Evolutionary conservation across 23 red algal genomes (phyloP).

Genomic region (Gracilaria caudata): DNA sequence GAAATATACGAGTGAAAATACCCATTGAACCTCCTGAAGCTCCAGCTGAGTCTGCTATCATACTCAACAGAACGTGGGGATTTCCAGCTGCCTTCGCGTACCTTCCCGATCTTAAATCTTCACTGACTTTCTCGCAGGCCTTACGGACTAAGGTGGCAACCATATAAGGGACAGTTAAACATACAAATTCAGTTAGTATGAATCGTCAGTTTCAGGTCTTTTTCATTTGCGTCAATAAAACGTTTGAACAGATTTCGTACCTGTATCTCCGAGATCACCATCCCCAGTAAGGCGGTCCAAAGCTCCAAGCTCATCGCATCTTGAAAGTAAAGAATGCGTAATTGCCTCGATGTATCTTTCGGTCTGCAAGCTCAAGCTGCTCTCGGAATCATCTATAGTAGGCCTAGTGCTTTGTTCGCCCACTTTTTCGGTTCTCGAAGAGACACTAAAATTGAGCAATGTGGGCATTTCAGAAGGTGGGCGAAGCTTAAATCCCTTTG

Average conservation of each 20-base stretch:
- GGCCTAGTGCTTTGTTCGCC: not conserved
- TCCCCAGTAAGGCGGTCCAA: constrained; percentile 56
- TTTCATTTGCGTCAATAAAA: not conserved
- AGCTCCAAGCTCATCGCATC: constrained; percentile 21
- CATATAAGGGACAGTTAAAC: not conserved
- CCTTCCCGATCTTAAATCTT: constrained; percentile 21
- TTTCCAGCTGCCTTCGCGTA: constrained; percentile 50
- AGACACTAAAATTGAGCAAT: not conserved
- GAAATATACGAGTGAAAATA: constrained; percentile 39
- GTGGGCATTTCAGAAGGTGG: constrained; percentile 16
- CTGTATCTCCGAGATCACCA: constrained; percentile 73
- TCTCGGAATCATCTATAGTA: not conserved
- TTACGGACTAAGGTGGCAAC: not conserved
- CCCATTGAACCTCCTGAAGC: constrained; percentile 43
- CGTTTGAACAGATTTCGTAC: not conserved
- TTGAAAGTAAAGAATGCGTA: constrained; percentile 12
- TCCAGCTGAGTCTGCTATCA: constrained; percentile 22
- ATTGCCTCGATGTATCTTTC: constrained; percentile 40
- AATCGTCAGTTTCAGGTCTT: not conserved
- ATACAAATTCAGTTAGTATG: not conserved
- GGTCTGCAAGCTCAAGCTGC: not conserved
- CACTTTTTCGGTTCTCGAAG: too few species aligned
- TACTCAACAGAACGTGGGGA: constrained; percentile 25
- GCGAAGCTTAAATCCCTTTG: constrained; percentile 23
- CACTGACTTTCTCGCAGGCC: constrained; percentile 30